A percentile compares a stretch with the other conserved stretches of the same genome.
Conservation (phyloP, 2,329 filamentous ascomycete genomes). For the Emydomyces testavorans region DNA sequence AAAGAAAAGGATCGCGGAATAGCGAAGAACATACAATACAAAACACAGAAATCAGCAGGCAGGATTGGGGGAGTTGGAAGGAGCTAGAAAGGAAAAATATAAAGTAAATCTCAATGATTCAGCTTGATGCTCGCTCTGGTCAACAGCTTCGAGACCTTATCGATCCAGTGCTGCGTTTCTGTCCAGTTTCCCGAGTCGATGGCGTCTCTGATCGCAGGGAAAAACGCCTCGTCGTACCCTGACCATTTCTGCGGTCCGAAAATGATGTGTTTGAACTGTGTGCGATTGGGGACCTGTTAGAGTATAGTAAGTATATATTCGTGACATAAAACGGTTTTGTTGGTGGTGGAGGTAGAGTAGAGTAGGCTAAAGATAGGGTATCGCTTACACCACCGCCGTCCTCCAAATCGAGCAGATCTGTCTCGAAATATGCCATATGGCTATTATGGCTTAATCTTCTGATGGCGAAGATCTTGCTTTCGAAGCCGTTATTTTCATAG, state of each 20-base stretch:
- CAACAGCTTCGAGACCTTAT: slow-evolving; percentile 60
- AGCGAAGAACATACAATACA: no score
- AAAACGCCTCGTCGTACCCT: slow-evolving; percentile 54
- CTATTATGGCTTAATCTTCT: slow-evolving; percentile 66
- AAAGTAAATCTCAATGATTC: slow-evolving; percentile 19
- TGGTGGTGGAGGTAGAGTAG: background rate
- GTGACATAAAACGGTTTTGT: background rate
- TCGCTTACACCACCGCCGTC: slow-evolving; percentile 59
- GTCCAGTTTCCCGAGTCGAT: slow-evolving; percentile 61
- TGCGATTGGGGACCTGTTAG: slow-evolving; percentile 62
- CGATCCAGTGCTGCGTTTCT: slow-evolving; percentile 54
- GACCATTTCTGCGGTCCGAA: slow-evolving; percentile 76
- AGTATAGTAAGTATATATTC: slow-evolving; percentile 11
- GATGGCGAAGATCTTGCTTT: slow-evolving; percentile 55
- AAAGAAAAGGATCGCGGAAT: no score
- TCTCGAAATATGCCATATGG: slow-evolving; percentile 71
- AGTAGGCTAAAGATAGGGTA: background rate
- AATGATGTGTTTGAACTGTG: slow-evolving; percentile 87
- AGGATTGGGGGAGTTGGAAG: no score
- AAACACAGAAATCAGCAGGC: no score
- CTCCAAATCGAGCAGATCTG: slow-evolving; percentile 65
- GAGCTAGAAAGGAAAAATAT: background rate
- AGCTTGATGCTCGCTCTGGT: slow-evolving; percentile 47
- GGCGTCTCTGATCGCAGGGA: slow-evolving; percentile 76
- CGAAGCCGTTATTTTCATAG: slow-evolving; percentile 60